Conservation (phyloP, 208 protist species). For the Blastocrithidia nonstop region DNA sequence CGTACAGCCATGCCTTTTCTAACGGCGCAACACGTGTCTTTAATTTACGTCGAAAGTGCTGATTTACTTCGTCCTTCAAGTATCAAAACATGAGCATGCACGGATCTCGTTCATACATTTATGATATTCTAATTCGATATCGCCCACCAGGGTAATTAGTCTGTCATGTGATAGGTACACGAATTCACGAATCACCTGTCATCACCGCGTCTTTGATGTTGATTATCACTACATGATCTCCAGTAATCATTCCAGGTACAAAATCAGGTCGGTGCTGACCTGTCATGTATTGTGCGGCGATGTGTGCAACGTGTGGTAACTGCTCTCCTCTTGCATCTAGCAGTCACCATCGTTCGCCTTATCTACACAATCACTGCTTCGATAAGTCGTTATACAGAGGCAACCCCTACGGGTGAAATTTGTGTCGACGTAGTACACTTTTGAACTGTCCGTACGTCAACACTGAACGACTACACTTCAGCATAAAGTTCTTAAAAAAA, state of each 20-base stretch:
- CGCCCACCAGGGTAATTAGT: slow-evolving; percentile 83
- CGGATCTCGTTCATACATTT: slow-evolving; percentile 87
- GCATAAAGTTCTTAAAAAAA: not conserved
- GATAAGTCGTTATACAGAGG: slow-evolving; percentile 84
- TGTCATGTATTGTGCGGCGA: slow-evolving; percentile 82
- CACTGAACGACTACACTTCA: slow-evolving; percentile 32
- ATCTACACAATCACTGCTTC: slow-evolving; percentile 82
- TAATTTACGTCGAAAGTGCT: slow-evolving; percentile 82
- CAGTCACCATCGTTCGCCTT: slow-evolving; percentile 85
- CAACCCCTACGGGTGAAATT: slow-evolving; percentile 72
- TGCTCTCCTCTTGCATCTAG: slow-evolving; percentile 79
- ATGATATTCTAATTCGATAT: slow-evolving; percentile 77
- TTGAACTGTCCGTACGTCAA: slow-evolving; percentile 54
- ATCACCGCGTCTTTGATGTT: slow-evolving; percentile 87
- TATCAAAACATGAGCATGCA: slow-evolving; percentile 90
- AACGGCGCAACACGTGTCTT: slow-evolving; percentile 77
- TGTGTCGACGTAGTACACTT: slow-evolving; percentile 83
- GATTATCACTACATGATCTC: slow-evolving; percentile 81
- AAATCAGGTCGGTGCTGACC: slow-evolving; percentile 83
- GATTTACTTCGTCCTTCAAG: slow-evolving; percentile 81
- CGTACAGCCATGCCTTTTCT: slow-evolving; percentile 88
- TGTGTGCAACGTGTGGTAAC: slow-evolving; percentile 59
- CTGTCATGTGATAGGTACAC: slow-evolving; percentile 84
- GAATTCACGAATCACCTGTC: slow-evolving; percentile 80
- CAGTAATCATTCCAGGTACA: slow-evolving; percentile 77